A percentile compares a stretch with the other conserved stretches of the same genome.
Evolutionary conservation across 495 filamentous ascomycete genomes (phyloP).

Genomic region (Bombardia bombarda): DNA sequence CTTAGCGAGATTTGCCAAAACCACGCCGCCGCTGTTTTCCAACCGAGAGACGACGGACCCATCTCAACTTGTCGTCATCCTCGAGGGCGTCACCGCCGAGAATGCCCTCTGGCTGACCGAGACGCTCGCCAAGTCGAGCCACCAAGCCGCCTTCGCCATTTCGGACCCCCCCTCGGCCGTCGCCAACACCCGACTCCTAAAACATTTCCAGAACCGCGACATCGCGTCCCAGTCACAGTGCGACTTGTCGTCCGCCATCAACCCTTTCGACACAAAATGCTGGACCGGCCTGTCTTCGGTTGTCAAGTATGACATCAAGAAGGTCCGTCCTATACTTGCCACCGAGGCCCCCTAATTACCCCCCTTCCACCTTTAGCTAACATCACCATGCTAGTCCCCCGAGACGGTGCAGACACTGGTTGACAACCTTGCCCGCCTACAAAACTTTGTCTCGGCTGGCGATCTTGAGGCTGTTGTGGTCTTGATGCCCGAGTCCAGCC

Average conservation of each 20-base stretch:
- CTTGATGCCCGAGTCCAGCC: slow-evolving; percentile 32
- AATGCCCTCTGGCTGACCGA: slow-evolving; percentile 22
- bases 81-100: slow-evolving; percentile 36
- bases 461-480: slow-evolving; percentile 41
- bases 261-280: slow-evolving; percentile 34
- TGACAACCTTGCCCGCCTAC: slow-evolving; percentile 24
- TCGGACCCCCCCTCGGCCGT: slow-evolving; percentile 27
- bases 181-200: slow-evolving; percentile 26
- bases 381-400: slow-evolving; percentile 15
- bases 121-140: slow-evolving; percentile 17
- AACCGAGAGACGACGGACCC: slow-evolving; percentile 20
- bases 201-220: slow-evolving; percentile 21
- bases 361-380: too few species aligned
- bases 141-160: slow-evolving; percentile 36
- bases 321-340: slow-evolving; percentile 18
- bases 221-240: slow-evolving; percentile 21
- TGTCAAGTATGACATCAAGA: slow-evolving; percentile 32
- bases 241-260: slow-evolving; percentile 29
- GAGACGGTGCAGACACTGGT: slow-evolving; percentile 21
- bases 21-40: slow-evolving; percentile 32
- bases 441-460: slow-evolving; percentile 22
- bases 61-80: slow-evolving; percentile 41
- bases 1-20: slow-evolving; percentile 33
- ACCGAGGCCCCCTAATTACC: not conserved
- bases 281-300: slow-evolving; percentile 38